Evolutionary conservation across 495 filamentous ascomycete species (phyloP), one percentile per base, ranked within the genome.

Genomic region (Pseudotulostoma volvatum): DNA sequence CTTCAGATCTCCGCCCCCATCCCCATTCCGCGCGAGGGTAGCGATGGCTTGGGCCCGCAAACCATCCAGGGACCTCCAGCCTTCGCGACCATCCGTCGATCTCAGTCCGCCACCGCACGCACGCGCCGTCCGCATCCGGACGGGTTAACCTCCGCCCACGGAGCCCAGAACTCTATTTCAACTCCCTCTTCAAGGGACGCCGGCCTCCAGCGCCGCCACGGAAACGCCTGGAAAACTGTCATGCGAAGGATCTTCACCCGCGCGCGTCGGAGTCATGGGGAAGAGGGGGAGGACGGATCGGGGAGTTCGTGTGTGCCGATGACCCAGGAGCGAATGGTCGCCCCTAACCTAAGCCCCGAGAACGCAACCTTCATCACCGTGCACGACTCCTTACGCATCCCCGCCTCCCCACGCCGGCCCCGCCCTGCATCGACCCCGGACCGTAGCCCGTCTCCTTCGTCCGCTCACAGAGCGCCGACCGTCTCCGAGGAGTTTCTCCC

Each of bases 201-300:
- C 0, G 19, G 49, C 9, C 40, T 41, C 14, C 57, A 61, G 38
- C 63, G 63, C 18, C 59, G 63, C 7, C 62, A 56, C 0, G 63
- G 57, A 7, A 67, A 61, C 38, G 63, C 63, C 1, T 38, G 65
- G 32, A 65, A 63, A 39, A 64, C 59, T 1, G 63, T 67, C 8
- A 67, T 67, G 63, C 56, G 59, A 30, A 67, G 59, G 45, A 60
- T 67, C 17, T 67, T 67, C 48, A 63, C 54, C 15, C 49, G 59
- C 3, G 64, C 60, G 45, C 43, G 58, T 37, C 58, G 59, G n/a
- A 62, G 63, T 17, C 49, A 59, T 33, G 25, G 51, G 13, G 58
- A 60, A 39, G 49, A 45, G 9, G 16, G 55, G n/a, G 57, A 63
- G 15, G 56, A 9, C 1, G 23, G 7, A 4, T 33, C 36, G 17